Percentiles rank a stretch among this genome's conserved stretches.
Conservation (phyloP, 192 early-diverging fungal species). For the Coemansia javaensis region DNA sequence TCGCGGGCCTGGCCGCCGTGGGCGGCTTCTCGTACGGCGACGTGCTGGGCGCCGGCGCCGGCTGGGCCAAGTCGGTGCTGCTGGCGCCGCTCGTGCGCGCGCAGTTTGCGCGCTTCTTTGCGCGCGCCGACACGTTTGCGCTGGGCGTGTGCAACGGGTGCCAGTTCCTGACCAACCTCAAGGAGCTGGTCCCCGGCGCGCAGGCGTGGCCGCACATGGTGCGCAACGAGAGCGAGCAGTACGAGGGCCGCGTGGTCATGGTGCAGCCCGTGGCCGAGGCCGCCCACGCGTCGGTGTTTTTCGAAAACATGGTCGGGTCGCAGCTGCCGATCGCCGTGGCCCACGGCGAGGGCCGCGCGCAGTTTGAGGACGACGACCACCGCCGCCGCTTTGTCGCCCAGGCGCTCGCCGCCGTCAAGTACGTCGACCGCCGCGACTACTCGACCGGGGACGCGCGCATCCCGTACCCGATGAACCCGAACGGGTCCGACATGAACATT, state of each 20-base stretch:
- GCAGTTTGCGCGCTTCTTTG: conserved; percentile 80
- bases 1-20: conserved; percentile 86
- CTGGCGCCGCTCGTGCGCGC: conserved; percentile 62
- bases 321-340: conserved; percentile 90
- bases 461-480: conserved; percentile 96
- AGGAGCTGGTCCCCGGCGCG: conserved; percentile 78
- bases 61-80: conserved; percentile 93
- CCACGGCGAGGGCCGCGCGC: conserved; percentile 94
- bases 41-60: conserved; percentile 96
- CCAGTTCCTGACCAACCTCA: conserved; percentile 89
- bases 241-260: conserved; percentile 85
- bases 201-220: conserved; percentile 89
- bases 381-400: conserved; percentile 38
- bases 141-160: conserved; percentile 99
- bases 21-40: conserved; percentile 99
- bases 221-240: conserved; percentile 90
- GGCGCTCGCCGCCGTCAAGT: conserved; percentile 66
- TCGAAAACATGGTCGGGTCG: conserved; percentile 86
- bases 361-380: conserved; percentile 55
- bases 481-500: conserved; percentile 82
- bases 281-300: conserved; percentile 63
- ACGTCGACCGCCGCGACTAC: conserved; percentile 69
- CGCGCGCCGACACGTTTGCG: conserved; percentile 84
- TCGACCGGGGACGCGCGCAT: conserved; percentile 62
- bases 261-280: conserved; percentile 42